Base-by-base conservation (phyloP, 202 grass and related monocot species). In the Bolboschoenoplectus hybrid region DNA sequence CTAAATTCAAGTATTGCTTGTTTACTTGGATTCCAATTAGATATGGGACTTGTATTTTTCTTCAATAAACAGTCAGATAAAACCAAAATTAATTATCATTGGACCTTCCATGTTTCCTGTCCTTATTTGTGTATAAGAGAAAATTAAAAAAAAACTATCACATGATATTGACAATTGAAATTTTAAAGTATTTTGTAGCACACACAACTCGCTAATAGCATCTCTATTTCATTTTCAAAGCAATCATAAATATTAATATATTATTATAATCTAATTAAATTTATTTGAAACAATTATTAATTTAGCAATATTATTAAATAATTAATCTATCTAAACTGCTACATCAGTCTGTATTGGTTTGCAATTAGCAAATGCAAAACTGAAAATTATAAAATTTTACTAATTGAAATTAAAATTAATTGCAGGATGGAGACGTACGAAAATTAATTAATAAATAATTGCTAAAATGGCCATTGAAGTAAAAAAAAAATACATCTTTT, bases 11-110 rank as follows among this genome's bases (percentile, higher is more conserved):
- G 53, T 60, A 80, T 80, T 80, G 75, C 75, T 60, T 41, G 75
- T 60, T 36, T 60, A 80, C 53, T 80, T 16, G 75, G 75, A 80
- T 61, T 80, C 53, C 75, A 80, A 43, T 60, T 74, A 51, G 8
- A 52, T 44, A 74, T 57, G 34, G 13, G 57, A 51, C 12, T 79
- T 41, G 74, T 57, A 41, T 9, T 79, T 40, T 58, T 58, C 14
- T 78, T 6, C 16, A 6, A 41, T 58, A 58, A 41, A 58, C 2
- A 79, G 35, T 56, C 35, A 10, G 69, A 73, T 49, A 38, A 58
- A 57, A 79, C 26, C 8, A 78, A 56, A 17, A 17, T 14, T 5
- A 39, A 38, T n/a, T 66, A 36, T 55, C 13, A 78, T 11, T 13
- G 20, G 74, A 39, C 12, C 4, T 53, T 58, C 52, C 51, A n/a